phyloP scores from a whole-genome alignment of 306 rosid genomes.

The Cotoneaster glaucophyllus region DNA sequence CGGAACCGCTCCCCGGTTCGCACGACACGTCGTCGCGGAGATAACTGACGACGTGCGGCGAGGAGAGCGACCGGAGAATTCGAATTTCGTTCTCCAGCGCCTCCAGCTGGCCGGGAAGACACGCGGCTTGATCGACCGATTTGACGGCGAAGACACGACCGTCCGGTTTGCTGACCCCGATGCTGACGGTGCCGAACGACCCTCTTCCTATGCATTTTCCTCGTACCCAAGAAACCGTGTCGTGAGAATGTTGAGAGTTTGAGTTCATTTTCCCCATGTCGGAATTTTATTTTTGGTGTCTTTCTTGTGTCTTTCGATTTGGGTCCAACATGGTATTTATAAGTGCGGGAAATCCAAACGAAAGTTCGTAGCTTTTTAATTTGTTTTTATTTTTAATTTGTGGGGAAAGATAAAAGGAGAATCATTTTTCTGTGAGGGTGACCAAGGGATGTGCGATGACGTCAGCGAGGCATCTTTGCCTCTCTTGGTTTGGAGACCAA shows the following conservation, averaged over 20 bases:
- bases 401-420: neutral
- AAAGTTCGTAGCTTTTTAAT: neutral
- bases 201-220: constrained; percentile 70
- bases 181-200: constrained; percentile 55
- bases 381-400: neutral
- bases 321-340: constrained; percentile 36
- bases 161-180: constrained; percentile 42
- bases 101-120: constrained; percentile 26
- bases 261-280: neutral
- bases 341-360: constrained; percentile 1
- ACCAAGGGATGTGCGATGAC: constrained; percentile 39
- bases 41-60: constrained; percentile 54
- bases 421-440: neutral
- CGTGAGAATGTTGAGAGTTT: neutral
- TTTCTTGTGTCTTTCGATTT: neutral
- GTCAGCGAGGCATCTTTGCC: constrained; percentile 11
- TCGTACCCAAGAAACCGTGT: constrained; percentile 62
- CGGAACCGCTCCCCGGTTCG: constrained; percentile 6
- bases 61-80: constrained; percentile 38
- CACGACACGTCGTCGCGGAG: constrained; percentile 58
- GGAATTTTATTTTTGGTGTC: neutral
- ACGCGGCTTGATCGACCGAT: constrained; percentile 45
- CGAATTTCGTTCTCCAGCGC: constrained; percentile 74
- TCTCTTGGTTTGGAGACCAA: too few relatives aligned
- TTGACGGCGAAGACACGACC: constrained; percentile 66